Percentiles rank a stretch among this genome's conserved stretches.
Evolutionary conservation across 2,329 filamentous ascomycete genomes (phyloP).

Genomic region (Fusarium globosum): DNA sequence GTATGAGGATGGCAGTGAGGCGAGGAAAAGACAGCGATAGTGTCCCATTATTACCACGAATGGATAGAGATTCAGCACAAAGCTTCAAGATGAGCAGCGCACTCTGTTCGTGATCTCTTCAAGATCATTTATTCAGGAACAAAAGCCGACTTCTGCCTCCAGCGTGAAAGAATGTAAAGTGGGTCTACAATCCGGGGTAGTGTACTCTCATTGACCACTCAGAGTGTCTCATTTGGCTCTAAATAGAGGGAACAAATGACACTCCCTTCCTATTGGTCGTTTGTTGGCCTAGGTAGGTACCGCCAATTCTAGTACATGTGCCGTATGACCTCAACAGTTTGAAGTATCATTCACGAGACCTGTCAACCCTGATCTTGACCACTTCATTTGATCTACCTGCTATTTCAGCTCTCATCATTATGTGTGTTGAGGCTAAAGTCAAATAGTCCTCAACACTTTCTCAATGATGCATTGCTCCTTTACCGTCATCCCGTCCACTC

Average conservation of each 20-base stretch:
- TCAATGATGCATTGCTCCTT: constrained; percentile 3
- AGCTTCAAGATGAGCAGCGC: not conserved
- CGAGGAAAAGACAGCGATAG: not conserved
- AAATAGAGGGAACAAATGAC: constrained; percentile 6
- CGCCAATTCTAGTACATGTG: not conserved
- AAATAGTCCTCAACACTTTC: constrained; percentile 1
- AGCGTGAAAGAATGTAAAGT: not conserved
- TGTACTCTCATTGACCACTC: constrained; percentile 31
- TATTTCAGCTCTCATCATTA: not conserved
- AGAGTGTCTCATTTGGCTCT: constrained; percentile 7
- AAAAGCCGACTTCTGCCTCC: constrained; percentile 12
- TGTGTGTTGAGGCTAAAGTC: not conserved
- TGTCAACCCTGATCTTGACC: constrained; percentile 29
- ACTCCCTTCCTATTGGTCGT: constrained; percentile 3
- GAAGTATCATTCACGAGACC: constrained; percentile 39
- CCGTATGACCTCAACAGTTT: constrained; percentile 43
- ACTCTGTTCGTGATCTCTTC: not conserved
- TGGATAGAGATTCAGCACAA: not conserved
- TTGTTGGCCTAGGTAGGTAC: constrained; percentile 16
- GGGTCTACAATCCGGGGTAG: constrained; percentile 42
- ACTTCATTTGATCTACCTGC: constrained; percentile 29
- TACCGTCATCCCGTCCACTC: not conserved
- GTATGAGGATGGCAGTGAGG: not conserved
- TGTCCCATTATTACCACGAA: not conserved
- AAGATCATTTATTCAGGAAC: not conserved